A percentile compares a stretch with the other conserved stretches of the same genome.
Conservation (phyloP, 2,329 filamentous ascomycete species). For the Dactylellina leptospora region DNA sequence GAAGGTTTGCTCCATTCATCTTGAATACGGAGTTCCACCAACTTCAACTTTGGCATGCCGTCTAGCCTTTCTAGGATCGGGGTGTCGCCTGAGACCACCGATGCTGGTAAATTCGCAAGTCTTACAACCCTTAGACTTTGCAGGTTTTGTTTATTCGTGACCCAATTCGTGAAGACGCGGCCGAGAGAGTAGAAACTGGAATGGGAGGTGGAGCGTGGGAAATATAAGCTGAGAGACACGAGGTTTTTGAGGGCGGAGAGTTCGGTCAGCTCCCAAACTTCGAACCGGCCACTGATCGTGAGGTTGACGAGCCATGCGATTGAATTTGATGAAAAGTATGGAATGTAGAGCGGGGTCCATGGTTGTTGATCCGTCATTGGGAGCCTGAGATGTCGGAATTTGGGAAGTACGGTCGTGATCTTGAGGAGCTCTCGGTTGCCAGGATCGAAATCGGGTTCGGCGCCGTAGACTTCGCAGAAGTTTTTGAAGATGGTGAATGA, state of each 20-base stretch:
- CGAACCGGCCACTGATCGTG: conserved; percentile 23
- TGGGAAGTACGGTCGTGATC: background rate
- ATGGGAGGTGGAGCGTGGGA: background rate
- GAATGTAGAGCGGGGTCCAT: conserved; percentile 41
- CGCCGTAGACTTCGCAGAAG: conserved; percentile 47
- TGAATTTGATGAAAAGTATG: conserved; percentile 15
- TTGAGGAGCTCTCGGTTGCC: conserved; percentile 33
- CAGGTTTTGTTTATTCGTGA: conserved; percentile 33
- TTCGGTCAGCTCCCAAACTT: conserved; percentile 40
- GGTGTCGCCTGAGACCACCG: background rate
- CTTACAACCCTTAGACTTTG: conserved; percentile 24
- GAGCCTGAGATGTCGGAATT: conserved; percentile 31
- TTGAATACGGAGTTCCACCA: conserved; percentile 24
- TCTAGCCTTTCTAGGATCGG: conserved; percentile 10
- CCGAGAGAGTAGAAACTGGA: conserved; percentile 3
- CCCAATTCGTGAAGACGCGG: conserved; percentile 47
- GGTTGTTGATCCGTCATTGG: conserved; percentile 25
- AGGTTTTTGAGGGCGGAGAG: conserved; percentile 28
- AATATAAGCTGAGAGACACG: conserved; percentile 24
- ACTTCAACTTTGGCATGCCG: conserved; percentile 9
- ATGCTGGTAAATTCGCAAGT: conserved; percentile 5
- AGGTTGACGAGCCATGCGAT: conserved; percentile 38
- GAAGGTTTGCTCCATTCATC: background rate
- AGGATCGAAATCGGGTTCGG: conserved; percentile 45
- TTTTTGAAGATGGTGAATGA: conserved; percentile 47